Conservation (phyloP, 129 eudicot genomes). For the Flaveria linearis region DNA sequence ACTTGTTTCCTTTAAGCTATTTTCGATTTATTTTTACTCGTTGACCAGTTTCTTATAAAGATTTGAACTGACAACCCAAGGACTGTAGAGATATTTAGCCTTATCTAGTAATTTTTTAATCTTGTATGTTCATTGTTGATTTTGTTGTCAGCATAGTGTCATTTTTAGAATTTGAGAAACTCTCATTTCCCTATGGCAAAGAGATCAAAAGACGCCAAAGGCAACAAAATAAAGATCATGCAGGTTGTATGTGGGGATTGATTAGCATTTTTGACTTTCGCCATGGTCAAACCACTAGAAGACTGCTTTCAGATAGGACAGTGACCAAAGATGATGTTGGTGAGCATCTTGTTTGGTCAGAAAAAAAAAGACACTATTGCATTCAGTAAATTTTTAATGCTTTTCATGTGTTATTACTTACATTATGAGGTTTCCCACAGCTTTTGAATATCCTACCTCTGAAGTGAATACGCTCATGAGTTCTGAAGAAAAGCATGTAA, state of each 20-base stretch:
- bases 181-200: conserved; percentile 55
- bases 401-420: conserved; percentile 22
- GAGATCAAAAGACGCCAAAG: conserved; percentile 56
- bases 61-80: background rate
- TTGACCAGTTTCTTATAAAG: background rate
- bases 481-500: conserved; percentile 34
- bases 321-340: conserved; percentile 43
- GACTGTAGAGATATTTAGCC: background rate
- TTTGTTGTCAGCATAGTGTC: conserved; percentile 24
- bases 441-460: conserved; percentile 36
- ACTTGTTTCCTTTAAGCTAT: background rate
- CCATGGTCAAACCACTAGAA: conserved; percentile 61
- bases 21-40: background rate
- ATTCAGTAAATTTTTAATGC: conserved; percentile 9
- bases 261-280: conserved; percentile 81
- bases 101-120: background rate
- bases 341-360: conserved; percentile 39
- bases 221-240: conserved; percentile 55
- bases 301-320: conserved; percentile 59
- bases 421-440: conserved; percentile 32
- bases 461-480: conserved; percentile 26
- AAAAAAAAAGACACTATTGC: conserved; percentile 12
- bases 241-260: conserved; percentile 86
- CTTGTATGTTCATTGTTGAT: conserved; percentile 13
- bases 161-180: conserved; percentile 3